Evolutionary conservation across 176 grass and related monocot species (phyloP).

Genomic region (Carex kokanica): DNA sequence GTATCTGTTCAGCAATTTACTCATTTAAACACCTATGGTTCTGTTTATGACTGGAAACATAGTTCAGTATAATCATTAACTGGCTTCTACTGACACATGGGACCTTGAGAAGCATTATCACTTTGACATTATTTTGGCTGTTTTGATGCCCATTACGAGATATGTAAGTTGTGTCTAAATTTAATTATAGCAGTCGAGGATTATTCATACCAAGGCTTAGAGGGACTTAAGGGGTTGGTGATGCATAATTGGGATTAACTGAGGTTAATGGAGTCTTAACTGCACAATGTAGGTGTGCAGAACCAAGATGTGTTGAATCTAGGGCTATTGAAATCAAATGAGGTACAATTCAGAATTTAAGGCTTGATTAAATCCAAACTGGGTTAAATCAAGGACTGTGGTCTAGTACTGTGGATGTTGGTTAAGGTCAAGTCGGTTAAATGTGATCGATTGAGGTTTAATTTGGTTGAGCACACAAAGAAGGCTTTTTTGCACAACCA

Average conservation of each 20-base stretch:
- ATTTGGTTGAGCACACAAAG: neutral
- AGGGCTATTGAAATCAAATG: neutral
- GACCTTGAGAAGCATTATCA: neutral
- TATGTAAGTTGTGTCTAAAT: neutral
- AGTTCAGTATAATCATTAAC: neutral
- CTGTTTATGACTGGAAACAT: neutral
- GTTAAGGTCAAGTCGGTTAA: neutral
- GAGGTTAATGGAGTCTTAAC: neutral
- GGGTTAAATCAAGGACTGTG: neutral
- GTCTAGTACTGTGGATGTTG: neutral
- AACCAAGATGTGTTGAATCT: neutral
- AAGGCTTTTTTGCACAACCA: neutral
- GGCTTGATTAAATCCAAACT: neutral
- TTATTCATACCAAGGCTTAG: neutral
- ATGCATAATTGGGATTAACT: neutral
- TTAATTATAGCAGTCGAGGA: neutral
- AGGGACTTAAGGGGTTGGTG: neutral
- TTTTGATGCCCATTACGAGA: neutral
- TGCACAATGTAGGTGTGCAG: neutral
- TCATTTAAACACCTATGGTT: neutral
- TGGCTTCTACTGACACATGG: neutral
- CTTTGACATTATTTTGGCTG: neutral
- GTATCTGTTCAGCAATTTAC: conserved; percentile 28
- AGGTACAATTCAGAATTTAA: neutral
- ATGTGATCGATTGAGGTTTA: neutral